Conservation (phyloP, 768 basidiomycete species). For the Mycena galopus region DNA sequence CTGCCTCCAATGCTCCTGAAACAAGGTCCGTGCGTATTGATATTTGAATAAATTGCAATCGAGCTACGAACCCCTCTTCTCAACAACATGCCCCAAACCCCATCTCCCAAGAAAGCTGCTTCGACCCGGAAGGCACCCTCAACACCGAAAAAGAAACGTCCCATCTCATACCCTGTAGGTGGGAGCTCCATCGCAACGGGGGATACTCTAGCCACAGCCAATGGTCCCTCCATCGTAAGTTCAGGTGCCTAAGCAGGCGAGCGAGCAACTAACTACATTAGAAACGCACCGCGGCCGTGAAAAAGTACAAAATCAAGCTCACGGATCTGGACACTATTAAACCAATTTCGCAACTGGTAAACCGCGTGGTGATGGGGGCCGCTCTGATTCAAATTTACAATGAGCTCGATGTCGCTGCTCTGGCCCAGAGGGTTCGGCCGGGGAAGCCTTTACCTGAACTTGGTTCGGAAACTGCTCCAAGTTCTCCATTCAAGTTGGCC, state of each 20-base stretch:
- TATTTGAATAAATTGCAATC: slow-evolving; percentile 9
- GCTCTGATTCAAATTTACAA: slow-evolving; percentile 27
- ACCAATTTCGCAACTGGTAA: slow-evolving; percentile 13
- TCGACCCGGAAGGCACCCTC: slow-evolving; percentile 15
- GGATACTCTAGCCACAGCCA: slow-evolving; percentile 6
- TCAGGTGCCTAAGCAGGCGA: background rate
- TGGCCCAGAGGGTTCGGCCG: slow-evolving; percentile 18
- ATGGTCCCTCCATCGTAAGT: slow-evolving; percentile 26
- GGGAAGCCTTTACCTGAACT: slow-evolving; percentile 25
- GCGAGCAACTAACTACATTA: background rate
- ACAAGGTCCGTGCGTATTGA: slow-evolving; percentile 1
- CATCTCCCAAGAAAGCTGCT: slow-evolving; percentile 13
- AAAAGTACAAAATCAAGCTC: slow-evolving; percentile 27
- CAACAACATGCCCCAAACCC: slow-evolving; percentile 13
- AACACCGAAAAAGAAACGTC: slow-evolving; percentile 17
- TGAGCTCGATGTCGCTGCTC: slow-evolving; percentile 20
- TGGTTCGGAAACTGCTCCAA: background rate
- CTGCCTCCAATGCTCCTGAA: no score
- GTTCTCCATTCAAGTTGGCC: background rate
- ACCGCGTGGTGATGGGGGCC: slow-evolving; percentile 19
- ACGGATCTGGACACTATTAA: slow-evolving; percentile 25
- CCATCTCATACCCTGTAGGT: slow-evolving; percentile 17
- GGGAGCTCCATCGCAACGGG: slow-evolving; percentile 14
- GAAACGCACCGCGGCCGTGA: slow-evolving; percentile 19
- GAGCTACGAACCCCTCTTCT: background rate